phyloP scores from a whole-genome alignment of 345 rosid species.

The Aethionema arabicum region DNA sequence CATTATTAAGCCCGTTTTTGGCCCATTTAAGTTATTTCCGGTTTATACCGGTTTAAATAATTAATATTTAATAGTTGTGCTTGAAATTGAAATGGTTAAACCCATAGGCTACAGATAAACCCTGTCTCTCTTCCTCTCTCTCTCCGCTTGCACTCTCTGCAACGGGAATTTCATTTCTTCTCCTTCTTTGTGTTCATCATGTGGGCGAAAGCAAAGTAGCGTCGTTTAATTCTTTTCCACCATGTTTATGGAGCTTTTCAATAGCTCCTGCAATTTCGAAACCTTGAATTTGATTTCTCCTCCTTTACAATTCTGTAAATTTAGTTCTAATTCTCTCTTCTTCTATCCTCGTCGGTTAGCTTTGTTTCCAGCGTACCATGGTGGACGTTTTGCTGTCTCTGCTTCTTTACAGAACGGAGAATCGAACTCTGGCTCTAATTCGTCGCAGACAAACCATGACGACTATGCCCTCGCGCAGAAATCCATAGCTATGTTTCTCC shows the following conservation, averaged over 20 bases:
- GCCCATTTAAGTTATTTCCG: too few species aligned
- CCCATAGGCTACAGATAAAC: slow-evolving; percentile 32
- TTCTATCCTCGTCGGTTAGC: slow-evolving; percentile 29
- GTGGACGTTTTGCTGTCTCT: slow-evolving; percentile 24
- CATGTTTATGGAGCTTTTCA: slow-evolving; percentile 27
- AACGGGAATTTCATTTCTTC: slow-evolving; percentile 6
- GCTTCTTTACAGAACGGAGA: slow-evolving; percentile 25
- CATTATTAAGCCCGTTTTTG: slow-evolving; percentile 11
- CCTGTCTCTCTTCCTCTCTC: too few species aligned
- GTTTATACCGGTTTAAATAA: background rate
- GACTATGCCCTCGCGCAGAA: slow-evolving; percentile 42
- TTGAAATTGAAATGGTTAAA: slow-evolving; percentile 9
- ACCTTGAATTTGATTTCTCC: slow-evolving; percentile 11
- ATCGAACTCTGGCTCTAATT: slow-evolving; percentile 14
- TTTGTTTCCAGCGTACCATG: slow-evolving; percentile 15
- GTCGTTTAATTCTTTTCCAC: slow-evolving; percentile 19
- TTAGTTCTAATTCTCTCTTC: slow-evolving; percentile 13
- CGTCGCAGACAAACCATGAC: slow-evolving; percentile 20
- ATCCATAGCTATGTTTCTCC: slow-evolving; percentile 55
- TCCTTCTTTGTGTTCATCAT: slow-evolving; percentile 2
- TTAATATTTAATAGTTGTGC: background rate
- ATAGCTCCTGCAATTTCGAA: slow-evolving; percentile 20
- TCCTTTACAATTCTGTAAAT: slow-evolving; percentile 1
- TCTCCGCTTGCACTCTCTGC: too few species aligned
- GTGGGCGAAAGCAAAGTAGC: slow-evolving; percentile 27